Percentiles rank a stretch among this genome's conserved stretches.
phyloP scores from a whole-genome alignment of 1,139 yeast species.

The Debaryomyces sp. region DNA sequence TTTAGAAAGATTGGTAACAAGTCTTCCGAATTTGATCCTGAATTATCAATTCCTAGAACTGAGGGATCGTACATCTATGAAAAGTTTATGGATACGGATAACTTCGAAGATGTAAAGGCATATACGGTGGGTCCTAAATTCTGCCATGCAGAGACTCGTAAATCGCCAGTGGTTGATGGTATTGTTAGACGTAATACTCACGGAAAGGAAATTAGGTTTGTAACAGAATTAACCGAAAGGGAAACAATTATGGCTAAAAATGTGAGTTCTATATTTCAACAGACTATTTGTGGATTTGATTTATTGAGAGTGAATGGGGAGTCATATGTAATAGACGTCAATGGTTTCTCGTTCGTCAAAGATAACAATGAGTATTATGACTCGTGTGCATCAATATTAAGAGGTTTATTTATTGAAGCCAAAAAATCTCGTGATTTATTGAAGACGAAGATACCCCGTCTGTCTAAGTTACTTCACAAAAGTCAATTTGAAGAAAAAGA shows the following conservation, averaged over 20 bases:
- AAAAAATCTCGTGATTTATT: constrained; percentile 46
- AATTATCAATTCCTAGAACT: constrained; percentile 71
- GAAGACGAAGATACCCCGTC: constrained; percentile 42
- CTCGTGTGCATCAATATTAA: constrained; percentile 74
- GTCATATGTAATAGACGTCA: constrained; percentile 94
- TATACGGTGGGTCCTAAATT: constrained; percentile 90
- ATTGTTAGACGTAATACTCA: constrained; percentile 96
- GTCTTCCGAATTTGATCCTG: constrained; percentile 94
- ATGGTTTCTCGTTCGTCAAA: constrained; percentile 97
- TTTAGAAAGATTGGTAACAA: constrained; percentile 97
- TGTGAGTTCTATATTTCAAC: constrained; percentile 78
- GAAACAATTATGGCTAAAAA: constrained; percentile 81
- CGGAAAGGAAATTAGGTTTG: constrained; percentile 92
- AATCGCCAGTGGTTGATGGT: constrained; percentile 98
- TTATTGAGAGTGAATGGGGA: constrained; percentile 84
- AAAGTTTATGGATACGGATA: constrained; percentile 95
- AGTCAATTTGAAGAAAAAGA: constrained; percentile 71
- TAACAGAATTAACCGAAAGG: constrained; percentile 73
- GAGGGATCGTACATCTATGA: constrained; percentile 94
- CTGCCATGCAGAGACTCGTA: constrained; percentile 98
- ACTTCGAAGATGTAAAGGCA: constrained; percentile 97
- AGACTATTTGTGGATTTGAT: constrained; percentile 98
- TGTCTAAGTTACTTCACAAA: constrained; percentile 39
- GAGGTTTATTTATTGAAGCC: constrained; percentile 70
- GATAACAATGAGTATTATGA: constrained; percentile 89